Evolutionary conservation across 169 alveolate genomes (phyloP).

Genomic region (Cardiosporidium cionae): DNA sequence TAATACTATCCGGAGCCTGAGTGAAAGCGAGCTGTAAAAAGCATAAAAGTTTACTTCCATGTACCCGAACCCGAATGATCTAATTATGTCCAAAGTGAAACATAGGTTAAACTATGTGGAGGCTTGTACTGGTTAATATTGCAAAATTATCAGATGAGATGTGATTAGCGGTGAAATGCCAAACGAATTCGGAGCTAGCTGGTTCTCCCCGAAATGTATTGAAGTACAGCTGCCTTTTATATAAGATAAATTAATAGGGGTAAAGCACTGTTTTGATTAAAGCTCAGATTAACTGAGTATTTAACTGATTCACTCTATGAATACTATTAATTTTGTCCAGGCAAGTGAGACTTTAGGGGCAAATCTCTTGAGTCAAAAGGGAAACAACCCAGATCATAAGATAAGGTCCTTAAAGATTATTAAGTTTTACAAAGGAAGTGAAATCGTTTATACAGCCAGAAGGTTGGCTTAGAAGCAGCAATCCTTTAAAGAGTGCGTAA

Average conservation of each 20-base stretch:
- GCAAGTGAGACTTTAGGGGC: constrained; percentile 48
- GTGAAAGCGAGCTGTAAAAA: constrained; percentile 1
- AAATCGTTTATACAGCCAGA: not conserved
- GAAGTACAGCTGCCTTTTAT: constrained; percentile 41
- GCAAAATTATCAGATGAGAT: constrained; percentile 52
- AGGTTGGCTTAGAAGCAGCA: not conserved
- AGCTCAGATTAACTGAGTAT: not conserved
- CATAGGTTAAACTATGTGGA: constrained; percentile 3
- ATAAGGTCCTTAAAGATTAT: constrained; percentile 36
- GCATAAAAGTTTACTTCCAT: constrained; percentile 2
- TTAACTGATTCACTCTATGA: not conserved
- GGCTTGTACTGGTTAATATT: constrained; percentile 54
- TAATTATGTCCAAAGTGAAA: constrained; percentile 43
- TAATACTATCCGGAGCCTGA: constrained; percentile 37
- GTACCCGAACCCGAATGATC: constrained; percentile 58
- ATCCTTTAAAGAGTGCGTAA: not conserved
- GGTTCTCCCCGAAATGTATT: constrained; percentile 57
- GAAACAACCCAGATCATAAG: constrained; percentile 54
- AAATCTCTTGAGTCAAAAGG: constrained; percentile 46
- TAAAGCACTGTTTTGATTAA: constrained; percentile 9
- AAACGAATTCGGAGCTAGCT: constrained; percentile 54
- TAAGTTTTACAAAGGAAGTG: constrained; percentile 2
- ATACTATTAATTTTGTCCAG: not conserved
- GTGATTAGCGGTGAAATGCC: constrained; percentile 60
- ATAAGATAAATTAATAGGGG: not conserved